phyloP scores from a whole-genome alignment of 805 yeast genomes.

The Starmerella tilneyi region DNA sequence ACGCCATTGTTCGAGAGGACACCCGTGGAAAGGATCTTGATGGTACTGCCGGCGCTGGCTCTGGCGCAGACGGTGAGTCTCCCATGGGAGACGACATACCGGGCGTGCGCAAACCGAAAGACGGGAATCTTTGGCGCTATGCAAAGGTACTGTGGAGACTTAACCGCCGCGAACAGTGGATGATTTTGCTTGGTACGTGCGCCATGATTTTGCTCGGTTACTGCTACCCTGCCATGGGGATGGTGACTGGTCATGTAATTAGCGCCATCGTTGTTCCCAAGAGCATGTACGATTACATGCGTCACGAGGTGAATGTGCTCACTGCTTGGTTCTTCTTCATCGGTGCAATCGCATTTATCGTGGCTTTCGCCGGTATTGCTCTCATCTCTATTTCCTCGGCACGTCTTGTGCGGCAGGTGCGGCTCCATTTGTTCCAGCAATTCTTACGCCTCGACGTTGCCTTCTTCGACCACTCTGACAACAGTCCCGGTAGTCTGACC shows the following conservation, averaged over 20 bases:
- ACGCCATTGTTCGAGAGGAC: constrained; percentile 15
- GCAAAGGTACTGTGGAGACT: constrained; percentile 23
- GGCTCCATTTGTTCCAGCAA: constrained; percentile 30
- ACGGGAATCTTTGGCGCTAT: constrained; percentile 9
- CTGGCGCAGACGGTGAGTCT: neutral
- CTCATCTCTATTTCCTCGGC: constrained; percentile 28
- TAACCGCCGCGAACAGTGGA: constrained; percentile 25
- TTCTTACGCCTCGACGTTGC: constrained; percentile 33
- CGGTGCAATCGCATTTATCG: constrained; percentile 28
- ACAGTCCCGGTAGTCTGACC: constrained; percentile 34
- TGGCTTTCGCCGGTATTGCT: constrained; percentile 24
- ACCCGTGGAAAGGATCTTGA: too few species aligned
- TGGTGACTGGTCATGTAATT: constrained; percentile 33
- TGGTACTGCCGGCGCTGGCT: neutral
- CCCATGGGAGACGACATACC: constrained; percentile 17
- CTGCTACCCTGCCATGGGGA: constrained; percentile 33
- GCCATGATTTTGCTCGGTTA: constrained; percentile 31
- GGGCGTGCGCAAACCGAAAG: constrained; percentile 19
- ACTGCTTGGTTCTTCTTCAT: constrained; percentile 33
- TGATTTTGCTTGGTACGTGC: constrained; percentile 25
- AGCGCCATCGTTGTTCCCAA: constrained; percentile 31
- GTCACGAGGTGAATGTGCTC: constrained; percentile 30
- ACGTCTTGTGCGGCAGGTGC: constrained; percentile 30
- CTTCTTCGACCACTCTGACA: constrained; percentile 32
- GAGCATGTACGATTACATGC: constrained; percentile 29